These are phyloP conservation scores for Solanum paucissectum DNA, from an alignment of 257 asterid species.

Conservation along the genomic window DNA sequence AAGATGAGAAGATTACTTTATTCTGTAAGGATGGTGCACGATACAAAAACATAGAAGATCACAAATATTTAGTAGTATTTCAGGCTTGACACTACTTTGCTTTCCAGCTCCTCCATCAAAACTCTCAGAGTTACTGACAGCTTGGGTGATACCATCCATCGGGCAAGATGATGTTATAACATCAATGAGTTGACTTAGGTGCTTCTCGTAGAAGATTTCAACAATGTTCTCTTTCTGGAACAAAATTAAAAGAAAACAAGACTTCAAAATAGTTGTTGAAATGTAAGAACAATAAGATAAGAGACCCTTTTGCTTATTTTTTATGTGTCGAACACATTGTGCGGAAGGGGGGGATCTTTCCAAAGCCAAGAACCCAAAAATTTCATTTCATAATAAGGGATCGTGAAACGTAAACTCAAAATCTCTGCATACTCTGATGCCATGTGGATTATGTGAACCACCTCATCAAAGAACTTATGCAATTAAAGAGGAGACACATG, in stretches of 20 bases:
- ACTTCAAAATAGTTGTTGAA: background rate
- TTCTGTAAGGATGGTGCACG: constrained; percentile 84
- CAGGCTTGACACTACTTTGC: constrained; percentile 59
- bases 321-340: background rate
- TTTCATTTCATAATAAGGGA: background rate
- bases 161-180: constrained; percentile 68
- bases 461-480: background rate
- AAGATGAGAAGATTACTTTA: constrained; percentile 49
- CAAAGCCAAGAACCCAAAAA: background rate
- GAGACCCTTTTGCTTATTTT: background rate
- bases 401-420: background rate
- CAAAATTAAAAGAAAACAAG: constrained; percentile 12
- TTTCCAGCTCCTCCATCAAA: constrained; percentile 32
- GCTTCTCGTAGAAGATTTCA: constrained; percentile 88
- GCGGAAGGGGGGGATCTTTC: background rate
- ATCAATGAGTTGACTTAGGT: constrained; percentile 71
- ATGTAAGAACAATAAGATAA: background rate
- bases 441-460: background rate
- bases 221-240: constrained; percentile 75
- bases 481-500: background rate
- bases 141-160: constrained; percentile 21
- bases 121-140: constrained; percentile 26
- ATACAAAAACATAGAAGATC: constrained; percentile 94
- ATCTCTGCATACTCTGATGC: background rate
- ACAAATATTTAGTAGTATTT: constrained; percentile 73